Conservation (phyloP, 1,284 basidiomycete genomes). For the Austroboletus niveus region DNA sequence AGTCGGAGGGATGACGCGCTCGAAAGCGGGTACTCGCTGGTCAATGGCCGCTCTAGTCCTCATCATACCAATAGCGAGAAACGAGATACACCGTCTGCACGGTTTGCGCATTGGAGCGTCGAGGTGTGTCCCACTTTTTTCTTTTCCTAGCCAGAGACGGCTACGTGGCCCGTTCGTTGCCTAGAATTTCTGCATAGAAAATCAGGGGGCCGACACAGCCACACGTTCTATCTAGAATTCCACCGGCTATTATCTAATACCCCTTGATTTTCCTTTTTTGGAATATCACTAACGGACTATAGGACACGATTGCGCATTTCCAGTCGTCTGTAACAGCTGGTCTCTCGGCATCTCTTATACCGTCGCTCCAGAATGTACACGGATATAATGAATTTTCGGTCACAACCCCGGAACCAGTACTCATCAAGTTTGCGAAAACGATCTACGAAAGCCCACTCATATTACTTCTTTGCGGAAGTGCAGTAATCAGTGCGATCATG, state of each 20-base stretch:
- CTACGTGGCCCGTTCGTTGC: conserved; percentile 3
- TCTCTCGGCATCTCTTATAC: conserved; percentile 61
- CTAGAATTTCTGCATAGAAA: conserved; percentile 1
- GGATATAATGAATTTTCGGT: conserved; percentile 96
- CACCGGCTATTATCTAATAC: conserved; percentile 4
- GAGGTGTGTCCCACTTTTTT: conserved; percentile 46
- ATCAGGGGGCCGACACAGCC: conserved; percentile 13
- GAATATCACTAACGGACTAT: background rate
- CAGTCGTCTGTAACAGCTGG: conserved; percentile 63
- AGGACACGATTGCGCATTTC: conserved; percentile 71
- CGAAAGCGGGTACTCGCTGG: conserved; percentile 24
- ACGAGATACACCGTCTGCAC: conserved; percentile 52
- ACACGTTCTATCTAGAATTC: conserved; percentile 12
- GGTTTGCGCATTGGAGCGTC: conserved; percentile 53
- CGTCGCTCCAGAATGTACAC: conserved; percentile 64
- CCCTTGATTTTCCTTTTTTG: background rate
- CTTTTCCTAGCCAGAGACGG: background rate
- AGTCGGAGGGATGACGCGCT: conserved; percentile 20
- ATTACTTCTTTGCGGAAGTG: conserved; percentile 85
- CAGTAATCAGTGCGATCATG: conserved; percentile 83
- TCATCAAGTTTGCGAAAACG: conserved; percentile 88
- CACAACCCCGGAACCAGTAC: conserved; percentile 74
- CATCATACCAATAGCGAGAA: conserved; percentile 22
- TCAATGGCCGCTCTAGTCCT: conserved; percentile 6
- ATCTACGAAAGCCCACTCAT: conserved; percentile 95